Evolutionary conservation across 352 stramenopile species (phyloP), one percentile per base, ranked within the genome.

Genomic region (Globisporangium yorkense): DNA sequence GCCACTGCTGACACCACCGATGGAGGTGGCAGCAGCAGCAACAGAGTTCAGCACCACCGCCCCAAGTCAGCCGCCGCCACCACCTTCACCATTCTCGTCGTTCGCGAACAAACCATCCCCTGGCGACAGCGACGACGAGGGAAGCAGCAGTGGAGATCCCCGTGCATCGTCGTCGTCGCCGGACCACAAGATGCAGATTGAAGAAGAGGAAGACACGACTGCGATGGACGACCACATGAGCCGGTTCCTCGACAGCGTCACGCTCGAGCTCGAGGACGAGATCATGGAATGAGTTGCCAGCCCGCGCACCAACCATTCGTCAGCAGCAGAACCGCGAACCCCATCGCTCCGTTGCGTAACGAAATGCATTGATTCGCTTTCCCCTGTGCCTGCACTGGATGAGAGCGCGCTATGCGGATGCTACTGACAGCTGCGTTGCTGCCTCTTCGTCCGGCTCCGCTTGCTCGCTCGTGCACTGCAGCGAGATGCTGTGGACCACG

Each of bases 211-310:
- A 20, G 27, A 53, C 16, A 15, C 5, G 8, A 7, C 13, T 13
- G 46, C 70, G n/a, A 80, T 80, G 58, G 68, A 81, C 55, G 82
- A 90, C 63, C 80, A 92, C 66, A 92, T 92, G 79, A 89, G 68
- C 62, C 77, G 66, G 50, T 89, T 92, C 60, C 80, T 92, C 55
- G 82, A 92, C 55, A 92, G 82, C 57, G 82, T 92, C 52, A 73
- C 80, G 49, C 74, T 92, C 27, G 81, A 89, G 64, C 72, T 92
- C 48, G 82, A 90, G 45, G 82, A 89, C 48, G 82, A 92, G 49
- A 85, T 89, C 59, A 74, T 92, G 58, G 74, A 83, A 50, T 80
- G 56, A 78, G n/a, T 12, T 43, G 37, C 16, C n/a, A 8, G 44
- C n/a, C n/a, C 27, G 18, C 8, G 27, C 2, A 24, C 9, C 35